Conservation (phyloP, 345 rosid species). For the Gossypium stocksii region DNA sequence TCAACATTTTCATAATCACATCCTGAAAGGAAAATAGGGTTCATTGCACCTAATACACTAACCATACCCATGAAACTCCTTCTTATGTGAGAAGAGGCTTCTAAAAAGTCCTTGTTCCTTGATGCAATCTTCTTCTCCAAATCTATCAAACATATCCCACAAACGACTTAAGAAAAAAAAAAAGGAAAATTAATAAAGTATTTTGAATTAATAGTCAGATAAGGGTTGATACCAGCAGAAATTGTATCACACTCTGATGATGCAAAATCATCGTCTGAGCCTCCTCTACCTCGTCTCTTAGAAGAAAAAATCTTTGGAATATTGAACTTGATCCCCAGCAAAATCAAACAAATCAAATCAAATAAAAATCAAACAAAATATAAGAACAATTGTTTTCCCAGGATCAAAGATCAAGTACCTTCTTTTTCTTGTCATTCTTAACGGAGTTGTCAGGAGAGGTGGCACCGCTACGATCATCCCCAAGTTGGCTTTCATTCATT, state of each 20-base stretch:
- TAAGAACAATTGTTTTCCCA: conserved; percentile 19
- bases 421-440: conserved; percentile 73
- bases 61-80: conserved; percentile 70
- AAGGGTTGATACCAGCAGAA: conserved; percentile 27
- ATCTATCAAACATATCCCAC: conserved; percentile 33
- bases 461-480: conserved; percentile 25
- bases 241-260: conserved; percentile 21
- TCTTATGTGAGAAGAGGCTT: conserved; percentile 41
- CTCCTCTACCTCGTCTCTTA: conserved; percentile 36
- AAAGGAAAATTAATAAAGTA: background rate
- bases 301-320: conserved; percentile 72
- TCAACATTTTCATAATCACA: background rate
- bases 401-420: conserved; percentile 25
- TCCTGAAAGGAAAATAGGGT: conserved; percentile 2
- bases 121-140: conserved; percentile 35
- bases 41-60: conserved; percentile 3
- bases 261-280: conserved; percentile 28
- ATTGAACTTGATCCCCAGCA: conserved; percentile 37
- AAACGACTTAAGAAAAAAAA: background rate
- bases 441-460: conserved; percentile 36
- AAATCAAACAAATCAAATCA: background rate
- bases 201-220: background rate
- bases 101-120: conserved; percentile 42
- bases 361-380: background rate
- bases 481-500: conserved; percentile 25